Conservation (phyloP, 495 filamentous ascomycete genomes). For the Alectoria sarmentosa region DNA sequence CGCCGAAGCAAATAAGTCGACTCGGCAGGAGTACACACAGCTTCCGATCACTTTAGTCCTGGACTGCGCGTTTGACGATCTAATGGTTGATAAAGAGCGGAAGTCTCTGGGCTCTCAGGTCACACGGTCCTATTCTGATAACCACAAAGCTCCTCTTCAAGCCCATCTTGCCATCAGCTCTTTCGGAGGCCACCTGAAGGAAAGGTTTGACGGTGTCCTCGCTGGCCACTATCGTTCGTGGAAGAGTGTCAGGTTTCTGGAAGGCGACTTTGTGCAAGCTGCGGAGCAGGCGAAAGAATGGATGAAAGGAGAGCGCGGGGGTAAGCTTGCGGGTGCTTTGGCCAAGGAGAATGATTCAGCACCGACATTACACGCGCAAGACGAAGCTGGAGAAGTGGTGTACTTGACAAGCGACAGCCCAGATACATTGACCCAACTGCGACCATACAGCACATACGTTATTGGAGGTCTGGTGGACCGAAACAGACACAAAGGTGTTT, state of each 20-base stretch:
- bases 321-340: conserved; percentile 49
- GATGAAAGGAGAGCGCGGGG: conserved; percentile 50
- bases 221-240: conserved; percentile 61
- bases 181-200: conserved; percentile 66
- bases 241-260: conserved; percentile 66
- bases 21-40: conserved; percentile 37
- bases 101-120: conserved; percentile 76
- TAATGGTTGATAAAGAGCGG: conserved; percentile 79
- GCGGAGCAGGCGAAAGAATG: conserved; percentile 49
- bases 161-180: conserved; percentile 66
- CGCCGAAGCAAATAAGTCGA: conserved; percentile 24
- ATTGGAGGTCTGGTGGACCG: conserved; percentile 92
- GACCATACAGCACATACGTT: conserved; percentile 82
- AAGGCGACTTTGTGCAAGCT: conserved; percentile 61
- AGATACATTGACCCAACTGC: conserved; percentile 68
- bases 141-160: conserved; percentile 55
- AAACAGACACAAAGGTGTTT: conserved; percentile 90
- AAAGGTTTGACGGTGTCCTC: conserved; percentile 71
- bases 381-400: conserved; percentile 54
- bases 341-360: conserved; percentile 36
- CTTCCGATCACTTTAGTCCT: conserved; percentile 74
- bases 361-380: conserved; percentile 22
- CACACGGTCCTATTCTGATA: conserved; percentile 83
- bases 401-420: conserved; percentile 86
- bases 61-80: conserved; percentile 85